Conservation (phyloP, 2,329 filamentous ascomycete genomes). For the Penicillium sp. region DNA sequence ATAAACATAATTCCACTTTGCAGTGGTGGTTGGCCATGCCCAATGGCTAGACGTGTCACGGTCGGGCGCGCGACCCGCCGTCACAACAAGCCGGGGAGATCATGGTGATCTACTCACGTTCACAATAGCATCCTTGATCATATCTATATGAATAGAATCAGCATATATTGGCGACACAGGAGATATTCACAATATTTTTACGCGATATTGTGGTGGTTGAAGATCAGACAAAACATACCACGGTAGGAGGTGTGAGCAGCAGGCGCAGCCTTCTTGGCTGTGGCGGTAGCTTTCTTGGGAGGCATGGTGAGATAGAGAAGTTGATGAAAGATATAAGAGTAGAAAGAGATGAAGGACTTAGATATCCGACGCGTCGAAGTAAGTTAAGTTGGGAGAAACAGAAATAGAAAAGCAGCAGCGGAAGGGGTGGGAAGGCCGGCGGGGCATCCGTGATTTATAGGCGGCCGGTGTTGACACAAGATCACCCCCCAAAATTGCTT, state of each 20-base stretch:
- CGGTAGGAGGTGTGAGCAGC: constrained; percentile 64
- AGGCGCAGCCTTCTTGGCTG: constrained; percentile 59
- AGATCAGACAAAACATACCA: constrained; percentile 55
- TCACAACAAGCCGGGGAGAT: constrained; percentile 46
- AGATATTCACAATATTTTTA: constrained; percentile 33
- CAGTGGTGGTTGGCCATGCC: constrained; percentile 24
- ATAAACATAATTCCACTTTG: constrained; percentile 25
- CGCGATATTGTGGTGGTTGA: constrained; percentile 49
- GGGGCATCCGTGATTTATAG: constrained; percentile 46
- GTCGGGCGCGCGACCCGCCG: constrained; percentile 38
- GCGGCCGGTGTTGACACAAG: constrained; percentile 43
- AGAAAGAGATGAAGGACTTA: constrained; percentile 9
- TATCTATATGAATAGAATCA: constrained; percentile 59
- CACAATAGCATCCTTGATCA: constrained; percentile 71
- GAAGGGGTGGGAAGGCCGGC: constrained; percentile 39
- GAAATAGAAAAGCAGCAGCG: constrained; percentile 32
- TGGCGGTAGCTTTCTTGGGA: constrained; percentile 61
- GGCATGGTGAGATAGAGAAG: constrained; percentile 52
- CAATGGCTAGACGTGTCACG: constrained; percentile 35
- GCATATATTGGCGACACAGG: constrained; percentile 54
- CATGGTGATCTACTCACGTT: constrained; percentile 61
- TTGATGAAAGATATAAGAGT: constrained; percentile 14
- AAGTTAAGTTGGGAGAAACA: constrained; percentile 14
- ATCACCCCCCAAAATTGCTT: constrained; percentile 37
- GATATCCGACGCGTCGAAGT: constrained; percentile 2